These are phyloP conservation scores for sorghum (Sorghum bicolor) DNA, from an alignment of 176 grass and related monocot genomes.

Conservation along the genomic window Sorghum_bicolor_NCBIv3 NC_012870.2:68822001-68822500, in stretches of 20 bases:
- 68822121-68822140: background rate
- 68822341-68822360: slow-evolving; percentile 54
- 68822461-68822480: background rate
- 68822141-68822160: slow-evolving; percentile 16
- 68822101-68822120: background rate
- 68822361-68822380: slow-evolving; percentile 80
- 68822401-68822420: slow-evolving; percentile 85
- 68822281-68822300: slow-evolving; percentile 70
- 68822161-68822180: background rate
- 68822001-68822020: slow-evolving; percentile 58
- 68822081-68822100: background rate
- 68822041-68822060: slow-evolving; percentile 47
- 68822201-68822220: slow-evolving; percentile 69
- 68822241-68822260: slow-evolving; percentile 69
- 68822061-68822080: slow-evolving; percentile 57
- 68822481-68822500: background rate
- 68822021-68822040: slow-evolving; percentile 43
- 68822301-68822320: slow-evolving; percentile 76
- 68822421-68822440: slow-evolving; percentile 85
- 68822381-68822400: slow-evolving; percentile 79
- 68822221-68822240: slow-evolving; percentile 74
- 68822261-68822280: slow-evolving; percentile 50
- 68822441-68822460: slow-evolving; percentile 85
- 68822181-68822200: slow-evolving; percentile 57
- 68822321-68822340: slow-evolving; percentile 66